These are phyloP conservation scores for Chimonanthus praecox DNA, from an alignment of 164 flowering plant genomes.

Conservation along the genomic window DNA sequence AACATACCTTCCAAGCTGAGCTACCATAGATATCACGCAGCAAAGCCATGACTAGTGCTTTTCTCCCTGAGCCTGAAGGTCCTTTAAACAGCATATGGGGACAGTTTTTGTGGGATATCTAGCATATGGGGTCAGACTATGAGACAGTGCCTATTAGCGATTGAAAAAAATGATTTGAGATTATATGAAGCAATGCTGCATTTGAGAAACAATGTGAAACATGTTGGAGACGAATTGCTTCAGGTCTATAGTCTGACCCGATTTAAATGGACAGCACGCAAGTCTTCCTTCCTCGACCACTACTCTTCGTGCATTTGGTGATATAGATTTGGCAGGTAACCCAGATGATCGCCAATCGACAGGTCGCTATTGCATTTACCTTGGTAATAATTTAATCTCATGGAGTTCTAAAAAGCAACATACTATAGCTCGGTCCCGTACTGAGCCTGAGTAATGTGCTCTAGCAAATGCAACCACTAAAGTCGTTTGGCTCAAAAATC, in stretches of 20 bases:
- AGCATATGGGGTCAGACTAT: no score
- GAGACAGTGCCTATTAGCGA: neutral
- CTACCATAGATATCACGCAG: slow-evolving; percentile 59
- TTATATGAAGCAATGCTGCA: neutral
- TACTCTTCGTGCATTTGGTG: no score
- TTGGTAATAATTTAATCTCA: no score
- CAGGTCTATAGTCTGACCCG: neutral
- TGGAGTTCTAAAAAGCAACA: no score
- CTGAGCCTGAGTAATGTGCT: no score
- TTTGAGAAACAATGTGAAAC: neutral
- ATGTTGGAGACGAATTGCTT: neutral
- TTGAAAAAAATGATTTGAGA: neutral
- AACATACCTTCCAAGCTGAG: slow-evolving; percentile 49
- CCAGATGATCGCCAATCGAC: no score
- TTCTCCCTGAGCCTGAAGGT: slow-evolving; percentile 68
- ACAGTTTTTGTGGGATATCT: slow-evolving; percentile 33
- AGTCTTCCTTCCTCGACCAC: no score
- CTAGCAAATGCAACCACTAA: no score
- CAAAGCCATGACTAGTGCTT: slow-evolving; percentile 50
- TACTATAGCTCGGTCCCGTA: no score
- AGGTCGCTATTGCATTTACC: no score
- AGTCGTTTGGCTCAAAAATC: no score
- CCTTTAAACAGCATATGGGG: slow-evolving; percentile 72
- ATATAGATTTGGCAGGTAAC: no score
- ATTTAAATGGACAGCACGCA: neutral